Evolutionary conservation across 257 asterid species (phyloP), one percentile per base, ranked within the genome.

Genomic region (Gentiana macrophylla): DNA sequence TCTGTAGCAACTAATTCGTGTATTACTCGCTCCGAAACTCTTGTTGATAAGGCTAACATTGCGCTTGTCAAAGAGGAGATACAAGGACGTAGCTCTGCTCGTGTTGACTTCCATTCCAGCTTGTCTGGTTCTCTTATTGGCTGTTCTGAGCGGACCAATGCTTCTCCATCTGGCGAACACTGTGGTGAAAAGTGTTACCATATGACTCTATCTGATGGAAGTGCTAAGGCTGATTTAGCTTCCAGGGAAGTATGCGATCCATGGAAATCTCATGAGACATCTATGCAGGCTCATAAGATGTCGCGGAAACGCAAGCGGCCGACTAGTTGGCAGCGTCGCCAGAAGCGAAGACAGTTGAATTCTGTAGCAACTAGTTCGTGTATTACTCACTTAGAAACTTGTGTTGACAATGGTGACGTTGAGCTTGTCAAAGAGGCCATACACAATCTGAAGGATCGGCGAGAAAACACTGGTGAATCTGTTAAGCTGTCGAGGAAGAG

Each of bases 321-420:
- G 71, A 68, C 47, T 64, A 67, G 79, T 53, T 79, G 92, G 95
- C 86, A 72, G 70, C 88, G 94, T 8, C 74, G 59, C 33, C 79
- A 81, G 73, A 80, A 81, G 62, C 74, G 55, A 50, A 62, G 69
- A 61, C 80, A 63, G 70, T 76, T 75, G 68, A 54, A 65, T 52
- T 62, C 44, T 67, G 70, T 55, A 56, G 79, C 55, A 67, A 56
- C 53, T 33, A 56, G 58, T 57, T 64, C 77, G 59, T 66, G 65
- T 67, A 52, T 56, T 66, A 41, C 59, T 55, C 55, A 53, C 67
- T 72, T 62, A 46, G 72, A 51, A 64, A 62, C 59, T 41, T 10
- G 24, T 24, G 24, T 41, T 41, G 9, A 41, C 46, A 41, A 41
- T 4, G 74, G 69, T 73, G 86, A 74, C 59, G 72, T 74, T 53